Evolutionary conservation across 352 stramenopile species (phyloP).

Genomic region (Globisporangium nunn): DNA sequence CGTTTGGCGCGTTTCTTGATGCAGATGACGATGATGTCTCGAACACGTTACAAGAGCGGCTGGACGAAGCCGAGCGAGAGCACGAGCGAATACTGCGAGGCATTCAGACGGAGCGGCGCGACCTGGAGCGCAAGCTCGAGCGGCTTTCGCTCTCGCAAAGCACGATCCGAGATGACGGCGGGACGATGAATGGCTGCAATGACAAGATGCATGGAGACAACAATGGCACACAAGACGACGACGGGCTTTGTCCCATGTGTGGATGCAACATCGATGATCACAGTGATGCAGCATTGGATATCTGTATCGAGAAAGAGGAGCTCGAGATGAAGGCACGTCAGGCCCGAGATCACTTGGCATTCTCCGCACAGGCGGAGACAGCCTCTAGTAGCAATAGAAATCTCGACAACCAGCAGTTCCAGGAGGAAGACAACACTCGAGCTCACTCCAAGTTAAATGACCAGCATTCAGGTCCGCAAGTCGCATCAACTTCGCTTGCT

Average conservation of each 20-base stretch:
- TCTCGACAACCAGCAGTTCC: slow-evolving; percentile 1
- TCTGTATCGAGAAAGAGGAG: slow-evolving; percentile 15
- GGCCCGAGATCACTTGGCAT: neutral
- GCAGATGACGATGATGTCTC: slow-evolving; percentile 1
- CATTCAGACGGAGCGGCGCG: slow-evolving; percentile 12
- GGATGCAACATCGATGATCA: slow-evolving; percentile 13
- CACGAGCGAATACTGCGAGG: slow-evolving; percentile 10
- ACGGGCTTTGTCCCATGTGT: slow-evolving; percentile 13
- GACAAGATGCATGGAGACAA: neutral
- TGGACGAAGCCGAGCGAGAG: slow-evolving; percentile 8
- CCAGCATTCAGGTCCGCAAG: neutral
- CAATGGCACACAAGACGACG: slow-evolving; percentile 1
- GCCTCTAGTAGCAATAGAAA: neutral
- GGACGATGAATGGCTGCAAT: neutral
- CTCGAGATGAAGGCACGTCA: slow-evolving; percentile 9
- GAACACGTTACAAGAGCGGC: neutral
- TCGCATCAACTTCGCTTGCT: neutral
- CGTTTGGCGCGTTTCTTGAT: neutral
- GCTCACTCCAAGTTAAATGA: neutral
- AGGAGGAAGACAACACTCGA: neutral
- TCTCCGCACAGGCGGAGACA: neutral
- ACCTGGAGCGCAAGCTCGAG: slow-evolving; percentile 12
- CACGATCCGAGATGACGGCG: neutral
- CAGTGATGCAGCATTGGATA: slow-evolving; percentile 11
- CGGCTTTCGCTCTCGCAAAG: slow-evolving; percentile 1